Conservation (phyloP, 1,284 basidiomycete species). For the Cryptococcus sp. region DNA sequence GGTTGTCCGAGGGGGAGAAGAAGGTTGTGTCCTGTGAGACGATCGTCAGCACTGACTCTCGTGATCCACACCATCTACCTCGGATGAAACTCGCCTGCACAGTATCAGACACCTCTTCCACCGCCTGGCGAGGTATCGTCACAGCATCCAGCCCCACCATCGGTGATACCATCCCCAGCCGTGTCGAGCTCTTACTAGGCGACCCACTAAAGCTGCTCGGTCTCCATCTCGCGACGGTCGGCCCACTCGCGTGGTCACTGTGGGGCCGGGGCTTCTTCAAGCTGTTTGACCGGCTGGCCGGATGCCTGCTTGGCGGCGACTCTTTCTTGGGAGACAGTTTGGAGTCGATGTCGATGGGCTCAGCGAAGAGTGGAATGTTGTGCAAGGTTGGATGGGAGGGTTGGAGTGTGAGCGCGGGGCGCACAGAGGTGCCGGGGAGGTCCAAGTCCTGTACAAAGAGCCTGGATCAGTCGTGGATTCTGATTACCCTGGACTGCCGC, state of each 20-base stretch:
- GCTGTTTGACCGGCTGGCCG: neutral
- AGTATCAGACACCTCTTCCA: too few relatives aligned
- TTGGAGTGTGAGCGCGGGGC: neutral
- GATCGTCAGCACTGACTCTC: too few relatives aligned
- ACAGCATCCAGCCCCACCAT: too few relatives aligned
- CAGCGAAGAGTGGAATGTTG: slow-evolving; percentile 25
- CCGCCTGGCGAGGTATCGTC: too few relatives aligned
- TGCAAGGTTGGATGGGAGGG: slow-evolving; percentile 23
- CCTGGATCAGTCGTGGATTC: too few relatives aligned
- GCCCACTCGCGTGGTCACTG: neutral
- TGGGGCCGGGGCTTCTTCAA: slow-evolving; percentile 4
- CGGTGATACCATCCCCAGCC: too few relatives aligned
- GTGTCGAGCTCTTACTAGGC: neutral
- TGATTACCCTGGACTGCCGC: too few relatives aligned
- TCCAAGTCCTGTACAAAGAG: neutral
- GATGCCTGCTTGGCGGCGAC: neutral
- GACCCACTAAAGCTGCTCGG: slow-evolving; percentile 9
- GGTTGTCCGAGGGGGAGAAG: too few relatives aligned
- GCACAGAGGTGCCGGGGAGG: neutral
- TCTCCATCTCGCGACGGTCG: neutral
- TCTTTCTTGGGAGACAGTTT: neutral
- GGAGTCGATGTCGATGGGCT: slow-evolving; percentile 4
- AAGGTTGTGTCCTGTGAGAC: too few relatives aligned
- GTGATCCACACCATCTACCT: too few relatives aligned
- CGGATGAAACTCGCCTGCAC: too few relatives aligned